Base-by-base conservation (phyloP, 768 basidiomycete genomes). In the Collybia nuda region DNA sequence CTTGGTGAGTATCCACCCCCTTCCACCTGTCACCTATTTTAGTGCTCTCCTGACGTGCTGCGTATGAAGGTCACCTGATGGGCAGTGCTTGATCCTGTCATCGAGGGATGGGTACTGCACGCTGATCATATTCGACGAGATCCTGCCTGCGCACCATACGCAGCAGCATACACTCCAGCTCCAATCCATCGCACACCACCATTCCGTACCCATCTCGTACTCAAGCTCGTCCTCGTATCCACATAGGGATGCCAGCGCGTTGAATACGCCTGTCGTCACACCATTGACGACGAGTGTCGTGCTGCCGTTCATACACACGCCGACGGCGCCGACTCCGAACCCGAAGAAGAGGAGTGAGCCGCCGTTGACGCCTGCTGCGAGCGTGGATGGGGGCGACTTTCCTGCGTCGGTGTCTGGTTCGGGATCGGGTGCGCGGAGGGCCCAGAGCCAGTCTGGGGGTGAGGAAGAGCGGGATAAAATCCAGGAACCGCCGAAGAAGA, bases 51-150 rank as follows among this genome's bases (percentile, higher is more conserved):
- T 40, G 9, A 47, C 28, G 42, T 19, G 15, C 23, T 50, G 26
- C 36, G 8, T 26, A 22, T 26, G 21, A 60, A 98, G 96, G 96
- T 96, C 96, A 1, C 85, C 93, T 1, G 97, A 98, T 60, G 97
- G 97, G 3, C 93, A 97, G 67, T 84, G 90, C 37, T 79, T 99
- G 15, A 82, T 98, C 43, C 81, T 98, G 22, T 88, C 94, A 1
- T 91, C 93, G 1, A 84, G 93, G 22, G 97, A 99, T 63, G 97
- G 97, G 0, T 99, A 98, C 68, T 98, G 97, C 73, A 97, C 96
- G 0, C 80, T 98, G 50, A 79, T 97, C 58, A 80, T 91, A 18
- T 98, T 99, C 65, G 95, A 98, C 69, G 96, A 98, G 68, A 88
- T 96, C 50, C 79, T 98, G 1, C 82, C 92, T 0, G 79, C 87